These are phyloP conservation scores for Conringia planisiliqua DNA, from an alignment of 345 rosid genomes.

Conservation along the genomic window DNA sequence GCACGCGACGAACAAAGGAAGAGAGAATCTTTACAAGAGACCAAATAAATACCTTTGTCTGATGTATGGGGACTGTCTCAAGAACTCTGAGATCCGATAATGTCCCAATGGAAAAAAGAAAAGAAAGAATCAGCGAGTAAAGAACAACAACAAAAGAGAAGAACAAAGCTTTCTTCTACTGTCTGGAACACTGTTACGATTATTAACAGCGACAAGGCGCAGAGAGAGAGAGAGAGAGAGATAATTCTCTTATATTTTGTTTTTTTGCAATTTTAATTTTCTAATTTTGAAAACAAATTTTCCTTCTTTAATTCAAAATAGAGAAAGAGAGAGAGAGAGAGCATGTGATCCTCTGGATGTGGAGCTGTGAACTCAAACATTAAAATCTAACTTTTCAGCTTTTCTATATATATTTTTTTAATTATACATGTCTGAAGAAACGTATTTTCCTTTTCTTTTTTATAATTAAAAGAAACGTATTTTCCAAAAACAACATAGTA, in stretches of 20 bases:
- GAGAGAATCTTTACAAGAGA: not conserved
- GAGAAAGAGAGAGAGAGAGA: not conserved
- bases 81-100: conserved; percentile 29
- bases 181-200: conserved; percentile 23
- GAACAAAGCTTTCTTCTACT: conserved; percentile 6
- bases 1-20: not conserved
- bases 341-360: conserved; percentile 32
- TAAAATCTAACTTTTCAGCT: conserved; percentile 23
- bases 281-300: not conserved
- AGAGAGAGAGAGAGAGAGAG: not conserved
- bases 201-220: conserved; percentile 12
- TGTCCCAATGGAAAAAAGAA: not conserved
- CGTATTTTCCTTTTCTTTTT: not conserved
- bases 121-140: not conserved
- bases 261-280: not conserved
- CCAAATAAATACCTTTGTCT: conserved; percentile 19
- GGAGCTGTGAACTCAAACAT: conserved; percentile 31
- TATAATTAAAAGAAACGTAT: not conserved
- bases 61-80: not conserved
- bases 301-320: conserved; percentile 25
- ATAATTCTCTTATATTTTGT: not conserved
- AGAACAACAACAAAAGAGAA: not conserved
- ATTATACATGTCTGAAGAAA: not conserved
- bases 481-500: not conserved
- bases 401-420: not conserved